Evolutionary conservation across 148 eudicot genomes (phyloP).

Genomic region (Suaeda aralocaspica): DNA sequence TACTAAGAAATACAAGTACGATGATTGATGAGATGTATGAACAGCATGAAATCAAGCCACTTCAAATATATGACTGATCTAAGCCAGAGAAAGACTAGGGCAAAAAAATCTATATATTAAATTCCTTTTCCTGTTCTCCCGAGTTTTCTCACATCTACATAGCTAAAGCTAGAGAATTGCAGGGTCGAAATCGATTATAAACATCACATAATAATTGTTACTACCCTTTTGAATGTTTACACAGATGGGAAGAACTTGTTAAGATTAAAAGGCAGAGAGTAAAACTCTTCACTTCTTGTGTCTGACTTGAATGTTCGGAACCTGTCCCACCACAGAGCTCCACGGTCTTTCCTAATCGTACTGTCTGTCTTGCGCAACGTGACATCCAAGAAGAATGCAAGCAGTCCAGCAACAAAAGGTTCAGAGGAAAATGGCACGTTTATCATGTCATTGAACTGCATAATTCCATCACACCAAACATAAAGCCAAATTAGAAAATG

Average conservation of each 20-base stretch:
- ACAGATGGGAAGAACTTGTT: slow-evolving; percentile 96
- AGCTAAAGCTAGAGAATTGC: slow-evolving; percentile 13
- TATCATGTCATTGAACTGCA: slow-evolving; percentile 92
- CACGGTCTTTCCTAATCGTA: slow-evolving; percentile 64
- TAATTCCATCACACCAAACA: neutral
- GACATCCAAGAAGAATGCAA: slow-evolving; percentile 62
- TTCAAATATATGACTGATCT: neutral
- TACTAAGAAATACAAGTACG: no score
- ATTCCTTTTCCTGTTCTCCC: neutral
- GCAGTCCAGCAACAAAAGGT: slow-evolving; percentile 73
- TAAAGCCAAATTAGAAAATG: slow-evolving; percentile 2
- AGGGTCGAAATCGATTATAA: slow-evolving; percentile 3
- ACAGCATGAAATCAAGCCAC: neutral
- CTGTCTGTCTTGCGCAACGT: slow-evolving; percentile 53
- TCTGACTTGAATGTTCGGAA: slow-evolving; percentile 74
- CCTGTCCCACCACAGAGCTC: slow-evolving; percentile 79
- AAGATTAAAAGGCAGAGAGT: slow-evolving; percentile 80
- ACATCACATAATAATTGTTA: slow-evolving; percentile 8
- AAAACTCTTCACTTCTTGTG: slow-evolving; percentile 86
- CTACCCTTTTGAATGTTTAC: slow-evolving; percentile 21
- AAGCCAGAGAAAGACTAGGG: neutral
- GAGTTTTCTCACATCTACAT: slow-evolving; percentile 16
- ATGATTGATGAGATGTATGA: neutral
- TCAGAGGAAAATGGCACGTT: slow-evolving; percentile 89
- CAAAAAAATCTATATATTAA: slow-evolving; percentile 3